These are phyloP conservation scores for Euphrasia arctica DNA, from an alignment of 305 asterid species.

Conservation along the genomic window DNA sequence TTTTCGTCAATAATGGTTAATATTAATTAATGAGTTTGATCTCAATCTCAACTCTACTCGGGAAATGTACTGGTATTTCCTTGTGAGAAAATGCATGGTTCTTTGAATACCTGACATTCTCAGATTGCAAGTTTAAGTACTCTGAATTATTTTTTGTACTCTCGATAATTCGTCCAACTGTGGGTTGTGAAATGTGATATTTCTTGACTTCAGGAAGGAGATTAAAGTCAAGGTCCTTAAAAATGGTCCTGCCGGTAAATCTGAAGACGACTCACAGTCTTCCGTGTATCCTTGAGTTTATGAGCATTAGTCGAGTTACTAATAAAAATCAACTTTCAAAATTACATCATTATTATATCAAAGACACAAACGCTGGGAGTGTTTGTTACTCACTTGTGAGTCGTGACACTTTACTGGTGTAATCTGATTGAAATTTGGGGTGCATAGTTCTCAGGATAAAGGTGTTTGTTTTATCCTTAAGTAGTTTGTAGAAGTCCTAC, in stretches of 20 bases:
- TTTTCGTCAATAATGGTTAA: conserved; percentile 1
- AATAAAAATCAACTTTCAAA: background rate
- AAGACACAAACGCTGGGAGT: background rate
- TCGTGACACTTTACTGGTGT: background rate
- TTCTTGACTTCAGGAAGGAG: conserved; percentile 55
- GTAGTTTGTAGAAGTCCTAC: conserved; percentile 48
- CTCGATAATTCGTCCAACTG: conserved; percentile 11
- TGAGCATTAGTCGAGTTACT: background rate
- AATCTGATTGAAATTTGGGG: background rate
- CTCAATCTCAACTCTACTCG: background rate
- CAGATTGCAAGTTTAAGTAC: conserved; percentile 16
- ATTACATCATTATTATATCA: background rate
- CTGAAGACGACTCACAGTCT: conserved; percentile 44
- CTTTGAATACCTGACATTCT: conserved; percentile 1
- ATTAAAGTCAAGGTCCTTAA: conserved; percentile 42
- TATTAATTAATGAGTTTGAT: background rate
- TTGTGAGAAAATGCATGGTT: conserved; percentile 14
- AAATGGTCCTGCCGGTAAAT: conserved; percentile 43
- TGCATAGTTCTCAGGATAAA: background rate
- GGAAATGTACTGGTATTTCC: background rate
- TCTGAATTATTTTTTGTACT: conserved; percentile 8
- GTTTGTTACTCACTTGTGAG: background rate
- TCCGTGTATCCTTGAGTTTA: conserved; percentile 50
- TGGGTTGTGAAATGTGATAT: conserved; percentile 26
- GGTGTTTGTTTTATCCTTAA: conserved; percentile 44